Percentiles rank a stretch among this genome's conserved stretches.
phyloP scores from a whole-genome alignment of 2,329 filamentous ascomycete species.

The Ceratocystis colombiana region DNA sequence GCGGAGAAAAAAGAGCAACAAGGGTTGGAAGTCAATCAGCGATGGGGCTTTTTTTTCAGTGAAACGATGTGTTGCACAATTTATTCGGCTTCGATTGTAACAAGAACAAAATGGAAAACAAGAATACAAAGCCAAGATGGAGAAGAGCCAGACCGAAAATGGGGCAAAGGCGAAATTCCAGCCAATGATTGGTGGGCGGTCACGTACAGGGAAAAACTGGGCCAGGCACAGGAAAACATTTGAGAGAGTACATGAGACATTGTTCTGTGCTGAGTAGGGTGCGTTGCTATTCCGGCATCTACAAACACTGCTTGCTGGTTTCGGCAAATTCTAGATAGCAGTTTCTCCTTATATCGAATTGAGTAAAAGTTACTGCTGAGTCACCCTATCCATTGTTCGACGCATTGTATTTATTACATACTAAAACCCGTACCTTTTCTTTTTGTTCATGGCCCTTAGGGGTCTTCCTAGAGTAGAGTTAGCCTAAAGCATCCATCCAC shows the following conservation, averaged over 20 bases:
- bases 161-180: not conserved
- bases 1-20: not conserved
- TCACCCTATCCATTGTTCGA: not conserved
- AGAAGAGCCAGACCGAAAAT: conserved; percentile 2
- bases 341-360: too few species aligned
- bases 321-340: too few species aligned
- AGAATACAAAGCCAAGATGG: not conserved
- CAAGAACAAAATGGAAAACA: not conserved
- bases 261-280: not conserved
- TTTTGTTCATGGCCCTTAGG: too few species aligned
- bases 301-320: not conserved
- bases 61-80: not conserved
- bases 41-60: not conserved
- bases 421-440: too few species aligned
- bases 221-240: not conserved
- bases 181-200: not conserved
- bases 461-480: too few species aligned
- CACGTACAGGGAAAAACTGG: conserved; percentile 6
- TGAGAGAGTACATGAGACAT: not conserved
- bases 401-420: too few species aligned
- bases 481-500: too few species aligned
- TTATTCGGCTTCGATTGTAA: not conserved
- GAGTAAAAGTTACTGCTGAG: not conserved
- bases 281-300: not conserved
- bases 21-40: not conserved